A percentile compares a stretch with the other conserved stretches of the same genome.
phyloP scores from a whole-genome alignment of 177 flowering plant species.

The Vitis hybrid region DNA sequence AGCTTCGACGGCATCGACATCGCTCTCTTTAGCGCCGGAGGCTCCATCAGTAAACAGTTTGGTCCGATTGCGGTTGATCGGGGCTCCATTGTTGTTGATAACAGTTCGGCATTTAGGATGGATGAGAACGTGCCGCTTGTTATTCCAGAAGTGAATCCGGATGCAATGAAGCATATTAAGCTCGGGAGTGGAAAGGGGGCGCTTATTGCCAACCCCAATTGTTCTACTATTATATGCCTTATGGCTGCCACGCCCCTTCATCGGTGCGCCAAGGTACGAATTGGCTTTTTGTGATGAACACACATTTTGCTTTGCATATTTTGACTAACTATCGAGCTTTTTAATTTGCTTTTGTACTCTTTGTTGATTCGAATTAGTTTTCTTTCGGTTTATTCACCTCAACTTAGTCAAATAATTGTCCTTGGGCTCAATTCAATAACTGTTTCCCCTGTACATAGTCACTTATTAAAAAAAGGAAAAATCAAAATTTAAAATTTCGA shows the following conservation, averaged over 20 bases:
- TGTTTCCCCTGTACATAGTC: too few relatives aligned
- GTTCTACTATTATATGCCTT: conserved; percentile 97
- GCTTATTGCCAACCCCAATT: conserved; percentile 94
- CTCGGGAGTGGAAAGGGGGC: conserved; percentile 73
- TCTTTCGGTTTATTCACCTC: background rate
- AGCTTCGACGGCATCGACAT: conserved; percentile 89
- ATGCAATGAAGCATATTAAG: conserved; percentile 76
- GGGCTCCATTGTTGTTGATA: conserved; percentile 87
- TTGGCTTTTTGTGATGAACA: too few relatives aligned
- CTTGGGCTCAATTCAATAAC: too few relatives aligned
- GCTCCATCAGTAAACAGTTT: conserved; percentile 87
- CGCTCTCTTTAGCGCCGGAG: conserved; percentile 94
- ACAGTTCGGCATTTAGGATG: conserved; percentile 97
- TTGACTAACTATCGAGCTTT: background rate
- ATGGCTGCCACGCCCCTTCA: conserved; percentile 99
- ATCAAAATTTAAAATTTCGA: too few relatives aligned
- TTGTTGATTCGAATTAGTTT: background rate
- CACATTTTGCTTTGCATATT: background rate
- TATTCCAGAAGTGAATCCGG: conserved; percentile 96
- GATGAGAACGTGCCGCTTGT: conserved; percentile 81
- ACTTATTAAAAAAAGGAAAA: too few relatives aligned
- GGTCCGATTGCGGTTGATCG: conserved; percentile 76
- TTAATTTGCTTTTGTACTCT: background rate
- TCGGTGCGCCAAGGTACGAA: conserved; percentile 71
- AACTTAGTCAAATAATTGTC: too few relatives aligned